Evolutionary conservation across 177 flowering plant species (phyloP).

Genomic region (Vitis hybrid): DNA sequence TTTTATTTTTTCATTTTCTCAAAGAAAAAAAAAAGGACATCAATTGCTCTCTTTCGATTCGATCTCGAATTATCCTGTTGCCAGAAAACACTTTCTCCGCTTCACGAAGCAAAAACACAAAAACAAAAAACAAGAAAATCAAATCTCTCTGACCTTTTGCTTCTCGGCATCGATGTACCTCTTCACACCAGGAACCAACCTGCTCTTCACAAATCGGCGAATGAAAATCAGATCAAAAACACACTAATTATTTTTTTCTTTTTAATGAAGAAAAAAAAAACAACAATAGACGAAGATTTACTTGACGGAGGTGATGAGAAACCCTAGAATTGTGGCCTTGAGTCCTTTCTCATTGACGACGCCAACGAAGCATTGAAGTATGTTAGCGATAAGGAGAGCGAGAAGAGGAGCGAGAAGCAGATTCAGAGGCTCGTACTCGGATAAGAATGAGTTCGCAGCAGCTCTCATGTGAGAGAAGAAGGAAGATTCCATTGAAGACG

Average conservation of each 20-base stretch:
- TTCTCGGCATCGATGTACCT: conserved; percentile 80
- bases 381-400: conserved; percentile 52
- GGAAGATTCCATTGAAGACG: conserved; percentile 30
- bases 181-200: conserved; percentile 79
- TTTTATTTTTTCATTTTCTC: not conserved
- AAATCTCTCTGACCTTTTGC: conserved; percentile 59
- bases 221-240: not conserved
- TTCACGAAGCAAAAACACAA: not conserved
- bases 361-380: conserved; percentile 36
- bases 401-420: conserved; percentile 59
- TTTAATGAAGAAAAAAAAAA: not conserved
- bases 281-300: conserved; percentile 16
- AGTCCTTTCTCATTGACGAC: conserved; percentile 60
- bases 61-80: not conserved
- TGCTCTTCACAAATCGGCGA: conserved; percentile 18
- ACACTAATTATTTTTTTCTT: not conserved
- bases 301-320: conserved; percentile 63
- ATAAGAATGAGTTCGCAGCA: conserved; percentile 59
- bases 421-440: conserved; percentile 75
- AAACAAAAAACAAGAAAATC: not conserved
- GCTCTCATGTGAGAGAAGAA: conserved; percentile 33
- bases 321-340: conserved; percentile 42
- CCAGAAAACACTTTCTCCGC: not conserved
- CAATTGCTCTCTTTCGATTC: not conserved
- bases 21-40: not conserved